phyloP scores from a whole-genome alignment of 768 basidiomycete genomes.

The Trametes maxima region DNA sequence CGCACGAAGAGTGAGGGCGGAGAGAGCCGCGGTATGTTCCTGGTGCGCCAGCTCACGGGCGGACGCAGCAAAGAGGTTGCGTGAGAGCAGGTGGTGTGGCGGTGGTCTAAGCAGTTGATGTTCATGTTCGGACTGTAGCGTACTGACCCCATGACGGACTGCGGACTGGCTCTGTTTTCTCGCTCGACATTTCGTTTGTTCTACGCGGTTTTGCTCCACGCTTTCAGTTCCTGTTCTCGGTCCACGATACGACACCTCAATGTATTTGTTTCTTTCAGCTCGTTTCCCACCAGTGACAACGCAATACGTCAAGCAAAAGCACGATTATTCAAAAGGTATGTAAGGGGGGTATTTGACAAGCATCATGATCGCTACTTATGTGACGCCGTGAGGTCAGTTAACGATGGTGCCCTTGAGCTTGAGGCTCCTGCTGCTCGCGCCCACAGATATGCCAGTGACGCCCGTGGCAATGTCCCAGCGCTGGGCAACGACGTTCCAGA shows the following conservation, averaged over 20 bases:
- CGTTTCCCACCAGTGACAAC: not conserved
- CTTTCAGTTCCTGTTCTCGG: slow-evolving; percentile 13
- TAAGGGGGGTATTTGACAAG: not conserved
- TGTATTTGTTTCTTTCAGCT: slow-evolving; percentile 4
- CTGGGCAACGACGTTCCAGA: slow-evolving; percentile 45
- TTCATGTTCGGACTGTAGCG: slow-evolving; percentile 11
- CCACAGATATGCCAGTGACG: slow-evolving; percentile 60
- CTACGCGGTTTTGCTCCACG: slow-evolving; percentile 4
- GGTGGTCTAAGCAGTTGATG: not conserved
- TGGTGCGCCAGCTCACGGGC: slow-evolving; percentile 81
- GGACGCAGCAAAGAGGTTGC: slow-evolving; percentile 30
- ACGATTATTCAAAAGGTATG: not conserved
- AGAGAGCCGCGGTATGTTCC: slow-evolving; percentile 73
- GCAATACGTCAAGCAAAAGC: not conserved
- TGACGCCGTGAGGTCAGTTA: slow-evolving; percentile 12
- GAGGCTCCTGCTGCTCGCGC: slow-evolving; percentile 66
- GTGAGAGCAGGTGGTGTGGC: not conserved
- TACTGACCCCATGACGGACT: not conserved
- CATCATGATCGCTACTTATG: too few relatives aligned
- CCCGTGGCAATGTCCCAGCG: slow-evolving; percentile 49
- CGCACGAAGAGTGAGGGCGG: slow-evolving; percentile 46
- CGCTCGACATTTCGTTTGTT: slow-evolving; percentile 2
- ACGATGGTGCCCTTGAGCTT: slow-evolving; percentile 48
- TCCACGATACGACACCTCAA: not conserved
- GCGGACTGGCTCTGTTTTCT: slow-evolving; percentile 11